Base-by-base conservation (phyloP, 352 stramenopile species). In the Globisporangium spiculum region DNA sequence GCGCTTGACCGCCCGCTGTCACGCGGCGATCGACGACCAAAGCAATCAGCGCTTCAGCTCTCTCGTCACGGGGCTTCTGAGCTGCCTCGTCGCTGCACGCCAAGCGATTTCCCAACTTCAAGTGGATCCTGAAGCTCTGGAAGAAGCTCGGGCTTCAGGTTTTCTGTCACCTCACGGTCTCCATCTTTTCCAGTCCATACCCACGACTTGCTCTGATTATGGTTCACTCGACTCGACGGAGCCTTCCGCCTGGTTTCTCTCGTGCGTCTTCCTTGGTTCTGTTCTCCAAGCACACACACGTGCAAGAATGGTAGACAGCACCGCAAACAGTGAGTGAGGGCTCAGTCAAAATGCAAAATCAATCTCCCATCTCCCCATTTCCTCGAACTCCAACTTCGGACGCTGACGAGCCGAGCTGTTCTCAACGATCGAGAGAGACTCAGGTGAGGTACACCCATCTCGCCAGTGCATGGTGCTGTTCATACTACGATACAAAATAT, bases 61-160 rank as follows among this genome's bases (percentile, higher is more conserved):
- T 52, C 44, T 52, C 18, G 44, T 52, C 44, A 22, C 12, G 34
- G 12, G n/a, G 12, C 7, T 58, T n/a, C 52, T 60, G 34, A 56
- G 26, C 12, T 65, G 60, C 9, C 60, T 65, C 26, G 60, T 58
- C 60, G 44, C 26, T 65, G 27, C 32, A 46, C 60, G 2, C 16
- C 14, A 36, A 24, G n/a, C 38, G 60, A 18, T 44, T 56, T 16
- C 41, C 41, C 44, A 57, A 30, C 60, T 66, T 66, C 60, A 66
- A 66, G 44, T 22, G n/a, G 44, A 66, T 66, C 60, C 60, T 57
- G 46, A 57, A 36, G 46, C 3, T 30, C 18, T 16, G 14, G 12
- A 7, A 20, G 41, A 50, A 20, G 3, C 36, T n/a, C 12, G n/a
- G 41, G 12, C 14, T 18, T n/a, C 36, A 44, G 36, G 36, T 44